Percentiles rank a stretch among this genome's conserved stretches.
phyloP scores from a whole-genome alignment of 78 protist genomes.

The Pelomyxa schiedti region DNA sequence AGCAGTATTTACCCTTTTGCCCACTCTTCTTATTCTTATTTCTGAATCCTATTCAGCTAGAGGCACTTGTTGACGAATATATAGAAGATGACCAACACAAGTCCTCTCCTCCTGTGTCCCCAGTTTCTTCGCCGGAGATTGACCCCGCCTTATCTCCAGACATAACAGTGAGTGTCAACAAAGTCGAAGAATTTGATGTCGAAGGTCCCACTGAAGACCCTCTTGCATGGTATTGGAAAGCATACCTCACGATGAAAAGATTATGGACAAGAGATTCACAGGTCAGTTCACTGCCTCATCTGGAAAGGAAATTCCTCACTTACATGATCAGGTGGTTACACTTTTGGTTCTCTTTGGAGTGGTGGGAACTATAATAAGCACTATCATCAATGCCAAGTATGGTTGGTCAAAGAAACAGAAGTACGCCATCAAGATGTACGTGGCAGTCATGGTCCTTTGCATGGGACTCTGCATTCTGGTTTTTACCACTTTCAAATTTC shows the following conservation, averaged over 20 bases:
- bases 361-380: neutral
- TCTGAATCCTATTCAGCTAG: no score
- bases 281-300: neutral
- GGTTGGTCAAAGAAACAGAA: neutral
- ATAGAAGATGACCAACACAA: no score
- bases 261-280: neutral
- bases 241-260: neutral
- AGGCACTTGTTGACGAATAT: no score
- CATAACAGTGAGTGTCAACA: neutral
- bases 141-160: no score
- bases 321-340: neutral
- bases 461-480: neutral
- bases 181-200: neutral
- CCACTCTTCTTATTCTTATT: no score
- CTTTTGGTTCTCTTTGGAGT: neutral
- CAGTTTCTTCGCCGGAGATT: no score
- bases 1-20: no score
- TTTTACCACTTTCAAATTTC: neutral
- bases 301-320: no score
- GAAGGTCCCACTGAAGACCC: no score
- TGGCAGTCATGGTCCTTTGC: neutral
- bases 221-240: no score
- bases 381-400: neutral
- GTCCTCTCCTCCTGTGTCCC: no score
- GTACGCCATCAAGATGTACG: neutral